Evolutionary conservation across 2,329 filamentous ascomycete species (phyloP).

Genomic region (Chalara sp.): DNA sequence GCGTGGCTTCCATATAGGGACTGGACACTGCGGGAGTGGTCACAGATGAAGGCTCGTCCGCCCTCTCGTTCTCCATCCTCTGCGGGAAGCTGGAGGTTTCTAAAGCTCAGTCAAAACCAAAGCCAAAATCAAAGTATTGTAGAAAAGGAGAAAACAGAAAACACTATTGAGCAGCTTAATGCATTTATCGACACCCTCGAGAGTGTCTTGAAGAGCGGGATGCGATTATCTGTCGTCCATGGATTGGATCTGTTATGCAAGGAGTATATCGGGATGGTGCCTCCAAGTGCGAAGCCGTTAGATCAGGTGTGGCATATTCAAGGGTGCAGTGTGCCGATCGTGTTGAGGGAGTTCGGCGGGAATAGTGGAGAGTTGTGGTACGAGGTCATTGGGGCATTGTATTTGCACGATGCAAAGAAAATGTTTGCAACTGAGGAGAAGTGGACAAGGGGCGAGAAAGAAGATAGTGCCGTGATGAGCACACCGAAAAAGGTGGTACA

Average conservation of each 20-base stretch:
- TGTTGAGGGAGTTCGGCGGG: background rate
- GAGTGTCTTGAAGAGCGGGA: background rate
- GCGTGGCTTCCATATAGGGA: too few relatives aligned
- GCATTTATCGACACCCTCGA: background rate
- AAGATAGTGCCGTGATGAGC: too few relatives aligned
- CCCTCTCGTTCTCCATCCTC: too few relatives aligned
- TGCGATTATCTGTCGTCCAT: background rate
- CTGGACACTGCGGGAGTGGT: too few relatives aligned
- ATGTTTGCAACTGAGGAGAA: too few relatives aligned
- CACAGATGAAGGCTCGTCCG: too few relatives aligned
- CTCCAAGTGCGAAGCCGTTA: background rate
- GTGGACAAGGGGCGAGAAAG: too few relatives aligned
- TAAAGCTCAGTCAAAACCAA: background rate
- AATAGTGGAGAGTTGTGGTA: background rate
- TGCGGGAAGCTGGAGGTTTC: background rate
- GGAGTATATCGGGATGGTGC: background rate
- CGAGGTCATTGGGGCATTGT: too few relatives aligned
- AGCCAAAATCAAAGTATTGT: background rate
- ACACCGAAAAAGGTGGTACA: too few relatives aligned
- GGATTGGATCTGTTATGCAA: background rate
- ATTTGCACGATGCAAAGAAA: too few relatives aligned
- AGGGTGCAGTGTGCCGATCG: background rate
- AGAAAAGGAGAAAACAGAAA: background rate
- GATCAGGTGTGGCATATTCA: background rate
- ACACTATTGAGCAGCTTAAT: background rate